Evolutionary conservation across 495 filamentous ascomycete species (phyloP).

Genomic region (Parathielavia hyrcaniae): DNA sequence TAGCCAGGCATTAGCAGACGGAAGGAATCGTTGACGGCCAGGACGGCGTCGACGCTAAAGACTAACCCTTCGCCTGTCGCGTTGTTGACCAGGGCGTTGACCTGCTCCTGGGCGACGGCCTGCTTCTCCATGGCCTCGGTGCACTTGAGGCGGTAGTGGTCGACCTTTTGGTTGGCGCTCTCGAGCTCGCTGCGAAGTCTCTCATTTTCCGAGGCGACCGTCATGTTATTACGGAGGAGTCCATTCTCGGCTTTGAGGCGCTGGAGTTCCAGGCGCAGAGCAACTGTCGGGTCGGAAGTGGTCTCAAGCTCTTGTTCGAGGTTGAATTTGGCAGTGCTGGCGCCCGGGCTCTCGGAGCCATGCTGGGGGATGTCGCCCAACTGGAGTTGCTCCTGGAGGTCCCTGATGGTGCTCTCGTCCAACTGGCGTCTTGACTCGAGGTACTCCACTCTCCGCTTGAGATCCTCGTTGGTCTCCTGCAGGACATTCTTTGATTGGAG

Average conservation of each 20-base stretch:
- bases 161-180: constrained; percentile 32
- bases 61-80: constrained; percentile 48
- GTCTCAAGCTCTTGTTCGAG: constrained; percentile 42
- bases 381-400: constrained; percentile 44
- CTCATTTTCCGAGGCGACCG: constrained; percentile 45
- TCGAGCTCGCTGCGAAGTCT: constrained; percentile 47
- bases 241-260: constrained; percentile 50
- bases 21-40: constrained; percentile 15
- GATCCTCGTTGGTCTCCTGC: constrained; percentile 29
- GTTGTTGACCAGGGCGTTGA: constrained; percentile 43
- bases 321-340: constrained; percentile 25
- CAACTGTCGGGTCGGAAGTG: constrained; percentile 28
- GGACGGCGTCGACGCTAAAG: constrained; percentile 16
- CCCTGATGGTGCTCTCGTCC: constrained; percentile 39
- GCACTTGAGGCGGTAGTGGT: constrained; percentile 40
- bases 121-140: constrained; percentile 47
- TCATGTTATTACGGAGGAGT: constrained; percentile 45
- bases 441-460: constrained; percentile 31
- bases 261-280: constrained; percentile 40
- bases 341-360: constrained; percentile 24
- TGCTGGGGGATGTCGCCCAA: constrained; percentile 25
- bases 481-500: constrained; percentile 34
- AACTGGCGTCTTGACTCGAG: constrained; percentile 33
- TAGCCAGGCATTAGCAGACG: constrained; percentile 36
- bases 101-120: constrained; percentile 46